These are phyloP conservation scores for Rubia balearica DNA, from an alignment of 305 asterid species.

Conservation along the genomic window DNA sequence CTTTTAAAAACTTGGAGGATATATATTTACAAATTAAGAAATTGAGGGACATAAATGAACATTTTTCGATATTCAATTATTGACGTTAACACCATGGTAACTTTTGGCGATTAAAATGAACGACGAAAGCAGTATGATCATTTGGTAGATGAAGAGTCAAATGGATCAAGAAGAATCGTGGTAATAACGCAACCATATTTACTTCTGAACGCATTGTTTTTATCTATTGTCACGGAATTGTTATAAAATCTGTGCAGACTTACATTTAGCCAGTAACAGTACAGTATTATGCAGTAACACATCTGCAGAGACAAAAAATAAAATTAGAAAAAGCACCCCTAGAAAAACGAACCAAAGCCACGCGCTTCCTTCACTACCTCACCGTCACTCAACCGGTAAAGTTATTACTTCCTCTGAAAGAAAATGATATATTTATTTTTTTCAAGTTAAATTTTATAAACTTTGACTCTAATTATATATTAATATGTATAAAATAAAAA, in stretches of 20 bases:
- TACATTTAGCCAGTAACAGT: conserved; percentile 1
- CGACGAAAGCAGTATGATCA: neutral
- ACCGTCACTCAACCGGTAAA: neutral
- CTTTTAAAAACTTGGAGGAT: too few species aligned
- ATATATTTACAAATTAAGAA: too few species aligned
- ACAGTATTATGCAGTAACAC: conserved; percentile 9
- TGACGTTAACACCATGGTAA: too few species aligned
- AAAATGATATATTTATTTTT: too few species aligned
- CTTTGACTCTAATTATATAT: too few species aligned
- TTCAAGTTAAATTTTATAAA: too few species aligned
- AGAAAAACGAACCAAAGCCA: neutral
- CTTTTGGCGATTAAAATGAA: neutral
- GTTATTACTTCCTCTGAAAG: too few species aligned
- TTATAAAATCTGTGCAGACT: conserved; percentile 10
- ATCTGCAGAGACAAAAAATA: neutral
- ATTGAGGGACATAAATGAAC: too few species aligned
- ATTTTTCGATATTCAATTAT: too few species aligned
- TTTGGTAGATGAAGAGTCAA: neutral
- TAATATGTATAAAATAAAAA: too few species aligned
- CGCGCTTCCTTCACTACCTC: conserved; percentile 12
- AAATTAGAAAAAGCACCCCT: neutral
- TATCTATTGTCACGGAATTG: conserved; percentile 11
- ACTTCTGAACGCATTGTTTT: conserved; percentile 1
- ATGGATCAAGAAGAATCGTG: neutral
- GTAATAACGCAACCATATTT: neutral